A percentile compares a stretch with the other conserved stretches of the same genome.
phyloP scores from a whole-genome alignment of 2,329 filamentous ascomycete species.

The Verticillium dahliae region DNA sequence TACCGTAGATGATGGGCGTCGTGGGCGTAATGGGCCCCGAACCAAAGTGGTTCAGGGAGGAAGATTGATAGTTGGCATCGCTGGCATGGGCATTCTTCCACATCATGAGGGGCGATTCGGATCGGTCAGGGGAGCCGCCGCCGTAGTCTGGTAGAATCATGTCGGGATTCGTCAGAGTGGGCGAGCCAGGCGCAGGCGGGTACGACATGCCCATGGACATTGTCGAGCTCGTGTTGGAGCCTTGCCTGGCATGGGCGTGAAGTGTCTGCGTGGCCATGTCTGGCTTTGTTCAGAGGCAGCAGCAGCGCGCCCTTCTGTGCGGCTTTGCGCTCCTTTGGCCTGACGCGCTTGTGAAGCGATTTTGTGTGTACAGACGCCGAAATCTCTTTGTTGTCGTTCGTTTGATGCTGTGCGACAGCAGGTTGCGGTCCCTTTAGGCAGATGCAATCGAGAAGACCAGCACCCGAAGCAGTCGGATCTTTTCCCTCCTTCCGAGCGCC shows the following conservation, averaged over 20 bases:
- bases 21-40: conserved; percentile 42
- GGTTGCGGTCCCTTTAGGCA: not conserved
- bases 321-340: too few species aligned
- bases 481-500: not conserved
- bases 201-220: conserved; percentile 23
- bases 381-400: not conserved
- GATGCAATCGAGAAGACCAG: not conserved
- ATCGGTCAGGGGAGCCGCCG: conserved; percentile 41
- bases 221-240: conserved; percentile 18
- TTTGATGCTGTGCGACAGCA: not conserved
- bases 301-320: not conserved
- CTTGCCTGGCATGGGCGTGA: conserved; percentile 10
- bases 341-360: not conserved
- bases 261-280: conserved; percentile 24
- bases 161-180: conserved; percentile 86
- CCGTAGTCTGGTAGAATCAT: conserved; percentile 83
- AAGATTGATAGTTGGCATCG: conserved; percentile 34
- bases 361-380: not conserved
- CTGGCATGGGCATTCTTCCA: conserved; percentile 41
- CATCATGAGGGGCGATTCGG: conserved; percentile 43
- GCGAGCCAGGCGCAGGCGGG: conserved; percentile 58
- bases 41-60: conserved; percentile 29
- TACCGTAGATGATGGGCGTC: conserved; percentile 63
- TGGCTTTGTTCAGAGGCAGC: not conserved
- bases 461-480: not conserved